phyloP scores from a whole-genome alignment of 768 basidiomycete species.

The Pholiota conissans region DNA sequence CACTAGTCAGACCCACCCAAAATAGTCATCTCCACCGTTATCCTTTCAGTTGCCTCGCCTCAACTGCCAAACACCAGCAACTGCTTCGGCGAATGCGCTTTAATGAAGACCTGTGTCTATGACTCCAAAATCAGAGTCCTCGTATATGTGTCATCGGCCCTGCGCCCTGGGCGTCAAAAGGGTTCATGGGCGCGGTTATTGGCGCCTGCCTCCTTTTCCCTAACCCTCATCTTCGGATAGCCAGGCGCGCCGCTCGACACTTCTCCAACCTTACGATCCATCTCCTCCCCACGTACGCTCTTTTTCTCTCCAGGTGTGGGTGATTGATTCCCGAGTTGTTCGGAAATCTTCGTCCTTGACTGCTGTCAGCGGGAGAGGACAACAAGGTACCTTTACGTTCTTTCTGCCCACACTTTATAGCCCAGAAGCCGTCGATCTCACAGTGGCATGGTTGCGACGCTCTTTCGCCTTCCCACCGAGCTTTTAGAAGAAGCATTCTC shows the following conservation, averaged over 20 bases:
- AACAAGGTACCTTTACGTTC: not conserved
- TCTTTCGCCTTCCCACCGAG: slow-evolving; percentile 10
- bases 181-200: slow-evolving; percentile 9
- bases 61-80: not conserved
- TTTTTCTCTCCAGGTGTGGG: not conserved
- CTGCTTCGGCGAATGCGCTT: not conserved
- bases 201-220: slow-evolving; percentile 3
- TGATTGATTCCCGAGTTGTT: not conserved
- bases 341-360: not conserved
- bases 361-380: not conserved
- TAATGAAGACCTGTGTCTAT: not conserved
- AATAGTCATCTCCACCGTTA: not conserved
- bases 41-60: not conserved
- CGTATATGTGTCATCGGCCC: slow-evolving; percentile 8
- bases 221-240: not conserved
- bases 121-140: not conserved
- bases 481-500: slow-evolving; percentile 14
- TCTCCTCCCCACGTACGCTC: not conserved
- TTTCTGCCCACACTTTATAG: not conserved
- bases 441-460: not conserved
- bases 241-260: too few relatives aligned
- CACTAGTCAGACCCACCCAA: not conserved
- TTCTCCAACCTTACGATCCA: too few relatives aligned
- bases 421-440: not conserved
- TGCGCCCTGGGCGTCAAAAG: slow-evolving; percentile 12